Evolutionary conservation across 192 early-diverging fungal species (phyloP).

Genomic region (Martensiomyces pterosporus): DNA sequence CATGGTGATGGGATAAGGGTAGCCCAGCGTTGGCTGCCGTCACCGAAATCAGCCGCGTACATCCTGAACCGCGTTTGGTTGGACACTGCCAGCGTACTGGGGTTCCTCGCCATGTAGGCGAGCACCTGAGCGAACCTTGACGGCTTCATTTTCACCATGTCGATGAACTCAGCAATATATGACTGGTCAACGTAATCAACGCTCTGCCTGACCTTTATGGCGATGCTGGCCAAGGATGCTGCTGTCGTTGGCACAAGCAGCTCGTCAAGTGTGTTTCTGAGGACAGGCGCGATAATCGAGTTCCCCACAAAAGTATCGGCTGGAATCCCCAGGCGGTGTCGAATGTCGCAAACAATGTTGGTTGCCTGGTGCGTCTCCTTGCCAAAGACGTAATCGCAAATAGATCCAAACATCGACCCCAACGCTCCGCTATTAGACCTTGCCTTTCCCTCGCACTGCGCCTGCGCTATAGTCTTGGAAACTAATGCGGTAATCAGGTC

Average conservation of each 20-base stretch:
- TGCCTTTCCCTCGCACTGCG: background rate
- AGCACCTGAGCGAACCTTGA: slow-evolving; percentile 12
- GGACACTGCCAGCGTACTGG: slow-evolving; percentile 14
- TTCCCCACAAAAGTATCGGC: background rate
- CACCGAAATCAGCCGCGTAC: slow-evolving; percentile 29
- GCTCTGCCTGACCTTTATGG: slow-evolving; percentile 1
- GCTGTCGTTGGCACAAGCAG: slow-evolving; percentile 2
- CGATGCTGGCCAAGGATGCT: background rate
- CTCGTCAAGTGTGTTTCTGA: background rate
- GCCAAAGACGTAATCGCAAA: too few species aligned
- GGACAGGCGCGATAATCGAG: background rate
- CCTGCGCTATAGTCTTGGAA: slow-evolving; percentile 8
- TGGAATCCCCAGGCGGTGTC: background rate
- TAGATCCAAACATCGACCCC: too few species aligned
- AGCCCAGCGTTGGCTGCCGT: slow-evolving; percentile 34
- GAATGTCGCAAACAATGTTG: background rate
- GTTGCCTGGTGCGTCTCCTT: background rate
- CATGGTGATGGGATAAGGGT: too few species aligned
- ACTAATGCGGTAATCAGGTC: slow-evolving; percentile 21
- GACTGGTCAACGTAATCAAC: slow-evolving; percentile 3
- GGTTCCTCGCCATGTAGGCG: slow-evolving; percentile 1
- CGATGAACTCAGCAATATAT: slow-evolving; percentile 14
- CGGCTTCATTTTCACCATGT: slow-evolving; percentile 11
- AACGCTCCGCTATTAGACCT: background rate
- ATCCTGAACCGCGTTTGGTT: too few species aligned